Conservation (phyloP, 306 rosid species). For the Styphnolobium japonicum region DNA sequence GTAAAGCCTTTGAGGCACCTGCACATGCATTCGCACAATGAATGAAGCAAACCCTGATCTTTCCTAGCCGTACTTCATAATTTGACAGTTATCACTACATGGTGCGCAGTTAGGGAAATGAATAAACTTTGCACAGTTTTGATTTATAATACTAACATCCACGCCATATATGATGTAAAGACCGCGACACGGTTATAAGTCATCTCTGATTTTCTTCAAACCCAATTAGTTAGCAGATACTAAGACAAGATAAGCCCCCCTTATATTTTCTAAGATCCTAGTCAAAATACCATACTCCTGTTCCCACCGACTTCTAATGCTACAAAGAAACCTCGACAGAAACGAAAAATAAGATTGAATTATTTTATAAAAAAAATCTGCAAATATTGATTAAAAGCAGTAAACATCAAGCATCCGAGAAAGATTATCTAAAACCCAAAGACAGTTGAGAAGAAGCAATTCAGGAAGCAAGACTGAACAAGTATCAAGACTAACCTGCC, state of each 20-base stretch:
- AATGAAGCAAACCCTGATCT: conserved; percentile 6
- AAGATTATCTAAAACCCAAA: background rate
- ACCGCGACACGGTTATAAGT: background rate
- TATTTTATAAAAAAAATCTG: no score
- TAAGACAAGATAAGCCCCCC: background rate
- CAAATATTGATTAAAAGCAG: background rate
- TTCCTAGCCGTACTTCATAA: background rate
- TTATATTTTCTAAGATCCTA: background rate
- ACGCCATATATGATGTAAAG: background rate
- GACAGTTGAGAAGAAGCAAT: background rate
- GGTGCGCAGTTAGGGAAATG: background rate
- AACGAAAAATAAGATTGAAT: background rate
- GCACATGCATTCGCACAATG: background rate
- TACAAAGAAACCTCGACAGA: background rate
- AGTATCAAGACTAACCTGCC: conserved; percentile 51
- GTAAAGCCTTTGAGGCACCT: conserved; percentile 96
- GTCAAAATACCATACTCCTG: background rate
- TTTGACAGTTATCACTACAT: background rate
- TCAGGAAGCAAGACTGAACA: background rate
- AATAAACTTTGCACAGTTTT: background rate
- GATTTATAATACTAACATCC: background rate
- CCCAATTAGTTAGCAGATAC: background rate
- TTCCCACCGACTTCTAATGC: background rate
- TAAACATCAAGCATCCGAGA: background rate
- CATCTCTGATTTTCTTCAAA: background rate